A percentile compares a stretch with the other conserved stretches of the same genome.
phyloP scores from a whole-genome alignment of 768 basidiomycete species.

The Pleurotus cornucopiae region DNA sequence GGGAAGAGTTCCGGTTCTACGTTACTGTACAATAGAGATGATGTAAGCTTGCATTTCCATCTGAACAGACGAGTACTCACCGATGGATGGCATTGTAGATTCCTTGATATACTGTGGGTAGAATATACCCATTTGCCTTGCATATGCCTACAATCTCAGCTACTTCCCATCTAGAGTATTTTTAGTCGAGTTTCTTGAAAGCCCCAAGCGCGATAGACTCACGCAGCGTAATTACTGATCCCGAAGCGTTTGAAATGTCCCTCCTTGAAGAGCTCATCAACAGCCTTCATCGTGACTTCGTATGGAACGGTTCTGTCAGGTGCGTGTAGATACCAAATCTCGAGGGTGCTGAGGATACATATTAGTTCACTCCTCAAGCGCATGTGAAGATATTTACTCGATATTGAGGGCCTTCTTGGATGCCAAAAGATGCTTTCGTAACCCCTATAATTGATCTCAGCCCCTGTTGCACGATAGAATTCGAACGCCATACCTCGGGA shows the following conservation, averaged over 20 bases:
- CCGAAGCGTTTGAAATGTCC: slow-evolving; percentile 60
- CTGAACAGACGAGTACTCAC: slow-evolving; percentile 4
- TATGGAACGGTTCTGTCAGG: slow-evolving; percentile 58
- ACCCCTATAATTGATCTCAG: slow-evolving; percentile 24
- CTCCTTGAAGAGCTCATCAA: slow-evolving; percentile 52
- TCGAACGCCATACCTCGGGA: not conserved
- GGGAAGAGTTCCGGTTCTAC: slow-evolving; percentile 49
- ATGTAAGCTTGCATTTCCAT: not conserved
- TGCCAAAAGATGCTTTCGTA: slow-evolving; percentile 39
- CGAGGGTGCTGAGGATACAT: slow-evolving; percentile 31
- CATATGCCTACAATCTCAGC: slow-evolving; percentile 45
- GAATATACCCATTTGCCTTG: slow-evolving; percentile 35
- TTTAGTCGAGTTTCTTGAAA: not conserved
- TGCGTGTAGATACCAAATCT: slow-evolving; percentile 55
- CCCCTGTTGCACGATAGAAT: slow-evolving; percentile 14
- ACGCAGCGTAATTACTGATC: slow-evolving; percentile 59
- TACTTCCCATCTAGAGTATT: slow-evolving; percentile 22
- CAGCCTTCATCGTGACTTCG: slow-evolving; percentile 48
- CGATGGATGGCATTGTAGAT: slow-evolving; percentile 17
- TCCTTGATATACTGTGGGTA: slow-evolving; percentile 40
- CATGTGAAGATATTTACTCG: slow-evolving; percentile 29
- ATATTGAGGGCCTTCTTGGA: slow-evolving; percentile 43
- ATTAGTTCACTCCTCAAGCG: not conserved
- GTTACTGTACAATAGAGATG: slow-evolving; percentile 33
- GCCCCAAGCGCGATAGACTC: not conserved